These are phyloP conservation scores for Leishmania lainsoni DNA, from an alignment of 208 protist species.

Conservation along the genomic window DNA sequence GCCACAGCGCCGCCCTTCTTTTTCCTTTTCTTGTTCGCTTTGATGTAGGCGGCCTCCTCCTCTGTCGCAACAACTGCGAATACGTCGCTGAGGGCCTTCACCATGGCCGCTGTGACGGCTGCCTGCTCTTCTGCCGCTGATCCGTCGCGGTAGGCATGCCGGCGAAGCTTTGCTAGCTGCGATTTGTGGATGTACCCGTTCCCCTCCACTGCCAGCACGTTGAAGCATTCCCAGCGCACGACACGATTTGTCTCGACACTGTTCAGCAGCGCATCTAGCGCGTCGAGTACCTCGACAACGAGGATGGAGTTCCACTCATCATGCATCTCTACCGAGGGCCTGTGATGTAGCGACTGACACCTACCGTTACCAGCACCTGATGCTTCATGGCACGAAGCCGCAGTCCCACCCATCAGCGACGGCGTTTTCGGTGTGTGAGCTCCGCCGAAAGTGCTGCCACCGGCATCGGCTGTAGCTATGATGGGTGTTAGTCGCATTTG, in stretches of 20 bases:
- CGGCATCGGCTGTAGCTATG: not conserved
- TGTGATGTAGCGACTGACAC: not conserved
- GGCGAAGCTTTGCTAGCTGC: conserved; percentile 40
- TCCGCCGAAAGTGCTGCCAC: not conserved
- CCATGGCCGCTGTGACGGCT: conserved; percentile 57
- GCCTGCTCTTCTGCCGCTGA: conserved; percentile 28
- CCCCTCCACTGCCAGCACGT: conserved; percentile 46
- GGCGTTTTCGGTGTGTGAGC: not conserved
- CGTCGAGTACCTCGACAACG: conserved; percentile 60
- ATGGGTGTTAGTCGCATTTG: not conserved
- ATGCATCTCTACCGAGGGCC: conserved; percentile 1
- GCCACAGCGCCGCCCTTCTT: conserved; percentile 36
- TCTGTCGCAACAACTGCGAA: conserved; percentile 56
- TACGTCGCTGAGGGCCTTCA: conserved; percentile 68
- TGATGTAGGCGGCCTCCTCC: conserved; percentile 69
- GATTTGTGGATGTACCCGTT: conserved; percentile 83
- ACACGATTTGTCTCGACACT: conserved; percentile 46
- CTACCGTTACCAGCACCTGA: not conserved
- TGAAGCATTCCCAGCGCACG: conserved; percentile 74
- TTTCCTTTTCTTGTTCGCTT: conserved; percentile 46
- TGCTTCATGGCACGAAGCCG: not conserved
- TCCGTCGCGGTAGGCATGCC: conserved; percentile 25
- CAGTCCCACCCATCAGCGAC: not conserved
- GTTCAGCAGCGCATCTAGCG: conserved; percentile 68
- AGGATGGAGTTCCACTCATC: conserved; percentile 26